Evolutionary conservation across 2,329 filamentous ascomycete genomes (phyloP), one percentile per base, ranked within the genome.

Genomic region (Pseudocercospora eumusae): DNA sequence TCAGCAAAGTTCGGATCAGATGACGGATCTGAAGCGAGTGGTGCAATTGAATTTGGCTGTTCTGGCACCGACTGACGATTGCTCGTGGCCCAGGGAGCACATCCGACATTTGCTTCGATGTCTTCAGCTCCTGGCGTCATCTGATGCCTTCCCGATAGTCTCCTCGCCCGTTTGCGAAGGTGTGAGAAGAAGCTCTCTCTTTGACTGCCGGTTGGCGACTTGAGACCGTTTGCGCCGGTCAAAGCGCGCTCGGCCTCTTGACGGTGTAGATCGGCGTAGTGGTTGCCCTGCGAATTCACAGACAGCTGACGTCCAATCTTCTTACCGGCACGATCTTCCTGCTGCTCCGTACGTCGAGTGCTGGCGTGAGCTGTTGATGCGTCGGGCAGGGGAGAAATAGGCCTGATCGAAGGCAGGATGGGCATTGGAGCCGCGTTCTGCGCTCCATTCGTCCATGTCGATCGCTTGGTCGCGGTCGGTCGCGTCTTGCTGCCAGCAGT

Each of bases 101-200:
- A 96, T 49, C 93, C 93, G 57, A 90, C 91, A 73, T 93, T 93
- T n/a, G 92, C 89, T 76, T 98, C 95, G 58, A 96, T 81, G 72
- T 98, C 93, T 69, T 97, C 93, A 59, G 88, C 87, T 47, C 84
- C 86, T 8, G 92, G 89, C 18, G 92, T 91, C 62, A 89, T 86
- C 74, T 93, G 91, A 73, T 96, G 92, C 61, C 93, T 88, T 52
- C 95, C 95, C 25, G 95, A 99, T 64, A 99, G 88, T 68, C 95
- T 86, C 69, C 95, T 86, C 27, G 96, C 95, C 56, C 93, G 88
- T 78, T 99, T 99, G 60, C 95, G 86, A 7, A 99, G 83, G 75
- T 99, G 95, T 0, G 95, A 98, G 79, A 99, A 99, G 81, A 99
- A 99, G 76, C 95, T 92, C 76, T 99, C 95, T 74, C 96, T 96